A percentile compares a stretch with the other conserved stretches of the same genome.
These are phyloP conservation scores for Quercus engelmannii DNA, from an alignment of 306 rosid genomes.

Conservation along the genomic window DNA sequence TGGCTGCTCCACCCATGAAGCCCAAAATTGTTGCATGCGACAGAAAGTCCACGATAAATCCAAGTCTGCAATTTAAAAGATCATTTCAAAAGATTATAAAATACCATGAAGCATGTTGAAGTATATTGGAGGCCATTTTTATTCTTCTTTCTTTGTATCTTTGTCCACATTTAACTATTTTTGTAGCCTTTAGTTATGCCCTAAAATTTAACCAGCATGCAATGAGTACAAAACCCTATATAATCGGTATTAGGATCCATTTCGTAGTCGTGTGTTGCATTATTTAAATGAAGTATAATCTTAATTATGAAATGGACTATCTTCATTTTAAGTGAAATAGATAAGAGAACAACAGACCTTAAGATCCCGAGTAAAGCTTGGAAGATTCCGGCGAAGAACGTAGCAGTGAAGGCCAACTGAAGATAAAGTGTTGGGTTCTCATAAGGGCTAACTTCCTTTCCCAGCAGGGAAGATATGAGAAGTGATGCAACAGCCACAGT, in stretches of 20 bases:
- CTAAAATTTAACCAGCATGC: not conserved
- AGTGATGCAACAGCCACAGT: conserved; percentile 54
- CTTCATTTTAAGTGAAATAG: not conserved
- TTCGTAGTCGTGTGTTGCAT: no score
- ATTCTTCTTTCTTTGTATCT: not conserved
- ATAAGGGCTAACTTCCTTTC: conserved; percentile 36
- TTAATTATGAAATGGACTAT: no score
- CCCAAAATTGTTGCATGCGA: conserved; percentile 95
- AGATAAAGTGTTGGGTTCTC: conserved; percentile 69
- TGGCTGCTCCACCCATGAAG: conserved; percentile 98
- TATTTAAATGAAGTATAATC: no score
- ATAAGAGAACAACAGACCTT: conserved; percentile 38
- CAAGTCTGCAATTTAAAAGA: conserved; percentile 46
- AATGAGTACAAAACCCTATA: not conserved
- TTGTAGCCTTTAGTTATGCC: not conserved
- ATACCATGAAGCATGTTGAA: not conserved
- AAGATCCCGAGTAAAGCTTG: conserved; percentile 75
- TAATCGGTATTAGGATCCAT: no score
- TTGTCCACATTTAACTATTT: not conserved
- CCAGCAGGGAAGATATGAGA: conserved; percentile 42
- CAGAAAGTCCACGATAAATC: conserved; percentile 87
- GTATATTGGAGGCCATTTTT: no score
- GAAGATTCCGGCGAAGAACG: conserved; percentile 83
- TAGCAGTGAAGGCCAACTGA: conserved; percentile 85
- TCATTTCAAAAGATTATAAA: not conserved